Base-by-base conservation (phyloP, 2,329 filamentous ascomycete genomes). In the Cladophialophora immunda region DNA sequence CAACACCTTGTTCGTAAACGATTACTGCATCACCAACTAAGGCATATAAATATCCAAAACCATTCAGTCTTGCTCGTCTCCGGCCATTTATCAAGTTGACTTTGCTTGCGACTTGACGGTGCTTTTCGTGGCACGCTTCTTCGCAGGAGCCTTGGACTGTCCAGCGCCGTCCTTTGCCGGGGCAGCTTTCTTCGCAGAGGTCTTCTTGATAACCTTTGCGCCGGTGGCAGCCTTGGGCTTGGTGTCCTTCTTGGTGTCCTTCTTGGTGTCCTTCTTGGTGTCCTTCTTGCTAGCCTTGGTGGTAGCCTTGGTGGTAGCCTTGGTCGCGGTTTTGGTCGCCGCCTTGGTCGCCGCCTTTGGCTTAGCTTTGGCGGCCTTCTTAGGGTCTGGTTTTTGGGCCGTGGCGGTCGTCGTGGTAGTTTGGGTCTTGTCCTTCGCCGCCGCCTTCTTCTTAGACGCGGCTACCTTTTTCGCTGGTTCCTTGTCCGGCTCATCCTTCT, bases 181-280 rank as follows among this genome's bases (percentile, higher is more conserved):
- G 25, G 27, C 27, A 30, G 36, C 27, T 15, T 59, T 41, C 57
- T 47, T 47, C n/a, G 25, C 57, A 5, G 57, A 22, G 2, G 57
- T 19, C 45, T 50, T 50, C 45, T 50, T 50, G 45, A 22, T 50
- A 19, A 50, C 45, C 22, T 50, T 50, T 25, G n/a, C 19, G 41
- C 7, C 11, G 8, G 19, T 25, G 8, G 45, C 8, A 50, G 22
- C 13, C 45, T 50, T 50, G 22, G 45, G 8, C 45, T 50, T 25
- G 19, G 19, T 50, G 9, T 13, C 22, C 45, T 25, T 25, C 38
- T 41, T 34, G 32, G 11, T 34, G 29, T 30, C 29, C 29, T 30
- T 30, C 25, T 53, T 65, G 6, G 6, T 30, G 29, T 30, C 29
- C 29, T 30, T 30, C 29, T 38, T 38, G 47, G 47, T 17, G 19